A percentile compares a stretch with the other conserved stretches of the same genome.
Evolutionary conservation across 768 basidiomycete genomes (phyloP).

Genomic region (Amanita brunnescens): DNA sequence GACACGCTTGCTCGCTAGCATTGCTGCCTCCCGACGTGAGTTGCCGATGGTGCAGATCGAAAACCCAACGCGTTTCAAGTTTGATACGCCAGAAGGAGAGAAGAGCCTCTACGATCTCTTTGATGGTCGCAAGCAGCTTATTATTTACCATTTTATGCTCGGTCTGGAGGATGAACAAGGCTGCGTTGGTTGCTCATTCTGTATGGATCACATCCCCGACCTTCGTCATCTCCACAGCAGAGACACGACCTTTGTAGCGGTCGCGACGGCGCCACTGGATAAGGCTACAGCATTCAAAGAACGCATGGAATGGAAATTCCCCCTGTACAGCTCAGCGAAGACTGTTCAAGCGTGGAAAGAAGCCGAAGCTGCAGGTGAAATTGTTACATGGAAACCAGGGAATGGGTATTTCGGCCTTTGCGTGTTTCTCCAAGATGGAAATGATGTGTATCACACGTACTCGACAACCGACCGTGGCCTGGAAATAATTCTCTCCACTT

Average conservation of each 20-base stretch:
- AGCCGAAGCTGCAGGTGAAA: no score
- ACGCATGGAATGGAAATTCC: conserved; percentile 2
- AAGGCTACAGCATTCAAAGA: not conserved
- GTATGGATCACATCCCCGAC: not conserved
- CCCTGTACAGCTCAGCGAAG: not conserved
- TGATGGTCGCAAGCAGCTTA: not conserved
- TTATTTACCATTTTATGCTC: not conserved
- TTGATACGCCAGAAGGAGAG: not conserved
- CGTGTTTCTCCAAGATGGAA: not conserved
- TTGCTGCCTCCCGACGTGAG: no score
- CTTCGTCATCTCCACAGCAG: not conserved
- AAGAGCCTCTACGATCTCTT: not conserved
- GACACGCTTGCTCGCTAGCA: no score
- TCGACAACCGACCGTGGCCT: not conserved
- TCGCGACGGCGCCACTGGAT: not conserved
- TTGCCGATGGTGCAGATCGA: not conserved
- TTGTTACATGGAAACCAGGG: no score
- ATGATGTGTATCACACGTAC: conserved; percentile 1
- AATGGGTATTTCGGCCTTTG: conserved; percentile 1
- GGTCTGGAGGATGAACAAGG: not conserved
- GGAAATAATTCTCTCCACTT: not conserved
- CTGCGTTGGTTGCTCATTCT: conserved; percentile 1
- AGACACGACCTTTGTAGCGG: no score
- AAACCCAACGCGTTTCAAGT: not conserved
- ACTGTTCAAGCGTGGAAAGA: not conserved